Evolutionary conservation across 2,329 filamentous ascomycete genomes (phyloP), one percentile per base, ranked within the genome.

Genomic region (Ustilaginoidea virens): DNA sequence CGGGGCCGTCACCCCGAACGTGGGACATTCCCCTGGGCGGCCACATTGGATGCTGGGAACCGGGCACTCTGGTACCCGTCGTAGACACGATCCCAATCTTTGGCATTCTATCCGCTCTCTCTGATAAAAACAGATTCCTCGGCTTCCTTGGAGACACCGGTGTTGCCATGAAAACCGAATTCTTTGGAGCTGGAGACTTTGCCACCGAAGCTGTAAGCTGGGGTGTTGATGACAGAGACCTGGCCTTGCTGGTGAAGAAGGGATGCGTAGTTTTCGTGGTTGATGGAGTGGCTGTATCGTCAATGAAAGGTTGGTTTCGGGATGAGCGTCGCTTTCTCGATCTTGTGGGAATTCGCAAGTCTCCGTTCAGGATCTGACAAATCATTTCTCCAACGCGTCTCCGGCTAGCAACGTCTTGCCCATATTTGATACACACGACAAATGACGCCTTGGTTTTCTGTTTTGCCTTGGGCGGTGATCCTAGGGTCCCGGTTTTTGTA

Each of bases 31-130:
- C 76, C 36, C 63, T 61, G 27, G 69, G 65, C 21, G 81, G 81
- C 76, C 80, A 90, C n/a, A 70, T 60, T 4, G 80, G 68, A 30
- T 80, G 62, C 36, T 60, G 56, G 7, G 74, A 62, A 3, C 78
- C 80, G 0, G 74, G 70, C n/a, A 77, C 60, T 41, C 70, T 81
- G 4, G 70, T 43, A 0, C 55, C 58, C 3, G 48, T 41, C 4
- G n/a, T n/a, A n/a, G 57, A 55, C 31, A 52, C 62, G 16, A 49
- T 42, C 3, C 65, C 61, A 34, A 66, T 62, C 9, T 55, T 51
- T 1, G 59, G 53, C 11, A 53, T 23, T 10, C 25, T 32, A 6
- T 31, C 28, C 9, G 32, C 33, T 13, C 49, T 52, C 10, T 42
- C 48, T 4, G 50, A 34, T 1, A 41, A 31, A 3, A 50, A 48